Evolutionary conservation across 495 filamentous ascomycete species (phyloP), one percentile per base, ranked within the genome.

Genomic region (Neurospora sp.): DNA sequence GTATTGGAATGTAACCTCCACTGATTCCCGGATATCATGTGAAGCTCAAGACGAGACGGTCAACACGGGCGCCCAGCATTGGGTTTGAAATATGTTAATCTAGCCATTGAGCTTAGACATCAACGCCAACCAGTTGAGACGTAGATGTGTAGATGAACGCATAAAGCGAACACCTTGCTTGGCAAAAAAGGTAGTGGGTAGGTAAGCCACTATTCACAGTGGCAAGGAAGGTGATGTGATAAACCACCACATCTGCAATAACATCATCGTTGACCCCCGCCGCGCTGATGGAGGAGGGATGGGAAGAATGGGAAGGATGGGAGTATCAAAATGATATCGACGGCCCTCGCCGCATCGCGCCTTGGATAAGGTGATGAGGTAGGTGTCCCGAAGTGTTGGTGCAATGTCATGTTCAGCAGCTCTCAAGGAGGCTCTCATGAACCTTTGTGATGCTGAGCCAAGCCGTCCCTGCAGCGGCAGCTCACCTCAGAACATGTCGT

Each of bases 61-160:
- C 82, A 72, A 82, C 77, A 76, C 78, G 80, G 84, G 84, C 81
- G 83, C 83, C 83, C 83, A 85, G 84, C 82, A 84, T 82, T 75
- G 83, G 82, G 84, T 82, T 76, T 75, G 48, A 75, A 71, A 59
- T 76, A 74, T 39, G 73, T 79, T 75, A 40, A 77, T 84, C 82
- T 83, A 40, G 83, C 83, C 83, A 82, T 79, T 75, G 27, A 77
- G 79, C 81, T 79, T 79, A 76, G 82, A 81, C 79, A 84, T 80
- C 81, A 79, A 78, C 74, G 78, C 72, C 82, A 82, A 81, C 76
- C 27, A 46, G 31, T 73, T 31, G 39, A 74, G 70, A 40, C 1
- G 71, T 44, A 39, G 20, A 38, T 35, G 9, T 69, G 70, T 44
- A 14, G 39, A 23, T 44, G 72, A 69, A 27, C 69, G 39, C 27